Base-by-base conservation (phyloP, 2,329 filamentous ascomycete genomes). In the Paecilomyces formosus region DNA sequence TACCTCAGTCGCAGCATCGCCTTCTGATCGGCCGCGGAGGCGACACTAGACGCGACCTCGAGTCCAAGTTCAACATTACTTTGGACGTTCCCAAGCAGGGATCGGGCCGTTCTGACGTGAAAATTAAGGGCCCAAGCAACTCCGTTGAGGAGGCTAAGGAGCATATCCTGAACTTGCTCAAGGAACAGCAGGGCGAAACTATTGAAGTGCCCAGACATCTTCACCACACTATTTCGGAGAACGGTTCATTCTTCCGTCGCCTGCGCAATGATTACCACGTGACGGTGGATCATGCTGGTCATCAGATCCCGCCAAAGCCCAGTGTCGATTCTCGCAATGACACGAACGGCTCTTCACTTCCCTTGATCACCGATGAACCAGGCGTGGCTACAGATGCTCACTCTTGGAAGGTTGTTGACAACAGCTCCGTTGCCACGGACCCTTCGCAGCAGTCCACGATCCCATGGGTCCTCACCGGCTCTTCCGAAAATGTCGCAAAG, bases 81-180 rank as follows among this genome's bases (percentile, higher is more conserved):
- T 85, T 99, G 62, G 93, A 97, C 68, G 89, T 99, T 60, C 94
- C 94, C 22, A 89, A 91, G 66, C 92, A 96, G 76, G 92, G 91
- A 50, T 89, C 89, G 62, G 87, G 86, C 56, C 87, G 89, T 67
- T 93, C 90, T 21, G 89, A 88, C 60, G 87, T 99, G 70, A 97
- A 93, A 80, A 83, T 99, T 61, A 85, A 85, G 58, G 94, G 95
- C 51, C 83, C 87, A 61, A 85, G 90, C 53, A 85, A 83, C 61
- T 85, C 92, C 66, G 91, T 97, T 15, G 86, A 89, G 63, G 88
- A 89, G 72, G 92, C 92, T 55, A 96, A 95, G 80, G 85, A 86
- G 60, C 92, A 97, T 76, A 92, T 99, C 63, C 62, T 72, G 54
- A 76, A 84, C 55, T 76, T 96, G 56, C 82, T 92, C 63, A 93